A percentile compares a stretch with the other conserved stretches of the same genome.
These are phyloP conservation scores for Purshia tridentata DNA, from an alignment of 306 rosid genomes.

Conservation along the genomic window DNA sequence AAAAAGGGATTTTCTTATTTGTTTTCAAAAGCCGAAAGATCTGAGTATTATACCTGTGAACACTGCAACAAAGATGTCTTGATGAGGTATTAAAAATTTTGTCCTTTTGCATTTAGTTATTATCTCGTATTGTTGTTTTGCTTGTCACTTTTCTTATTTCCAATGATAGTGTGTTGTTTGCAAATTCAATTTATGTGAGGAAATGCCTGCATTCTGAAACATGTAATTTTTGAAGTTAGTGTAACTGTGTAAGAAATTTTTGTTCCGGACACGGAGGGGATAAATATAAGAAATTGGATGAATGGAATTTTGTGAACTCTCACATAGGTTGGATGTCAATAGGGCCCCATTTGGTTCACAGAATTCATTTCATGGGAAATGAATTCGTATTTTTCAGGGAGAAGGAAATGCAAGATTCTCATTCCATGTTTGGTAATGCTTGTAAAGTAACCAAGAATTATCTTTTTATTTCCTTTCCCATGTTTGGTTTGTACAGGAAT, in stretches of 20 bases:
- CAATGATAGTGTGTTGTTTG: background rate
- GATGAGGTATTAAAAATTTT: constrained; percentile 55
- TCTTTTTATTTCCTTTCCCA: too few relatives aligned
- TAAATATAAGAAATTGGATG: background rate
- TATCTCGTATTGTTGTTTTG: constrained; percentile 16
- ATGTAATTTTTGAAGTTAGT: background rate
- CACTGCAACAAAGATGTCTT: constrained; percentile 85
- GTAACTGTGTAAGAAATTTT: background rate
- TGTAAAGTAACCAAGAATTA: too few relatives aligned
- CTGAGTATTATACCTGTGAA: constrained; percentile 62
- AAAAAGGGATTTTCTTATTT: constrained; percentile 69
- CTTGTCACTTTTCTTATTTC: background rate
- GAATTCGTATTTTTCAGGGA: too few relatives aligned
- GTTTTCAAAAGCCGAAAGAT: constrained; percentile 79
- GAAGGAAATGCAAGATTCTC: too few relatives aligned
- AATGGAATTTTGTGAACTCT: background rate
- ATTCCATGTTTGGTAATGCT: too few relatives aligned
- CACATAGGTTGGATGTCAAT: background rate
- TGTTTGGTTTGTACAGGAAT: too few relatives aligned
- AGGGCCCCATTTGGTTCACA: too few relatives aligned
- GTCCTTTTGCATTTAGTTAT: constrained; percentile 11
- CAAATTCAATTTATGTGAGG: background rate
- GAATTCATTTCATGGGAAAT: too few relatives aligned
- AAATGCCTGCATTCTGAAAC: background rate
- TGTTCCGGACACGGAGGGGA: background rate